phyloP scores from a whole-genome alignment of 2,329 filamentous ascomycete genomes.

The Pseudocercospora vitis region DNA sequence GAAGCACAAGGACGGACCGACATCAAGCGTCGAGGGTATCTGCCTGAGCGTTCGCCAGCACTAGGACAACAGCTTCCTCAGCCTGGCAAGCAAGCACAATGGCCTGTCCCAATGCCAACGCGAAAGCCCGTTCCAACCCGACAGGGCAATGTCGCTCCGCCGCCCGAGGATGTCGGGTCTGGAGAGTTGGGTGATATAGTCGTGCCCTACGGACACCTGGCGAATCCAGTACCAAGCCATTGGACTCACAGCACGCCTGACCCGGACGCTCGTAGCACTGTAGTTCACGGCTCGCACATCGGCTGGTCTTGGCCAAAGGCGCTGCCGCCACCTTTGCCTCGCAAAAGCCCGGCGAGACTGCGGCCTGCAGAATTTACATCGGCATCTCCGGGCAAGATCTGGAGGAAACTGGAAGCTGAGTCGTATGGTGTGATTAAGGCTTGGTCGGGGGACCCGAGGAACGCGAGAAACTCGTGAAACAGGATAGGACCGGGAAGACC shows the following conservation, averaged over 20 bases:
- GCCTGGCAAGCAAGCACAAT: not conserved
- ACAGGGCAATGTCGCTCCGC: not conserved
- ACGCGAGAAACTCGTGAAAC: not conserved
- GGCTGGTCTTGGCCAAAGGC: not conserved
- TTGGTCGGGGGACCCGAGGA: not conserved
- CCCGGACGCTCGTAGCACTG: too few species aligned
- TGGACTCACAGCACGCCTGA: not conserved
- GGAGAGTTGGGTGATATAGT: too few species aligned
- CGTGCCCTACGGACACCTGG: too few species aligned
- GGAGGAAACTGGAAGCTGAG: not conserved
- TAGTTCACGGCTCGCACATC: not conserved
- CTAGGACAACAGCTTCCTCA: not conserved
- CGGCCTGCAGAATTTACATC: not conserved
- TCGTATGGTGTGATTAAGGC: not conserved
- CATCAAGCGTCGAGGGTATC: not conserved
- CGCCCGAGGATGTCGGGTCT: not conserved
- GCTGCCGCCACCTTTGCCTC: too few species aligned
- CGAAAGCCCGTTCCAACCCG: not conserved
- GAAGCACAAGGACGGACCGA: not conserved
- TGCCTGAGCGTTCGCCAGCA: not conserved
- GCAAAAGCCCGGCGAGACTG: not conserved
- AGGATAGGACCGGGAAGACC: too few species aligned
- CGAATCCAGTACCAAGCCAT: not conserved
- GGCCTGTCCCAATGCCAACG: not conserved
- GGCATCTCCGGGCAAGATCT: not conserved